These are phyloP conservation scores for Volvox africanus DNA, from an alignment of 139 green algal species.

Conservation along the genomic window DNA sequence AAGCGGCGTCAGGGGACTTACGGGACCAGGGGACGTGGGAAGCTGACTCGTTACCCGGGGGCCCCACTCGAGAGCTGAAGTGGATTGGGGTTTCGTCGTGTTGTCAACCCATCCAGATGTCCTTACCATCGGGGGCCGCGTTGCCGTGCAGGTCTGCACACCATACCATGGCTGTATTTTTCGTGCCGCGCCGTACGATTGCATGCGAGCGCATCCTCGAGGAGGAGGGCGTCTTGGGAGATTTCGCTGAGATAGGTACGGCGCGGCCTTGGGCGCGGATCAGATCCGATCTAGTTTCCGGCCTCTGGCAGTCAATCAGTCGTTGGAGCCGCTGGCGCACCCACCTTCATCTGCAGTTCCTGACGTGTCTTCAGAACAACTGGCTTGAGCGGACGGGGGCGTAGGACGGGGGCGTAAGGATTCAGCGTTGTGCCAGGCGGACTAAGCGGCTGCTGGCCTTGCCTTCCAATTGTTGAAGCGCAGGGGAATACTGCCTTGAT, in stretches of 20 bases:
- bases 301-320: too few relatives aligned
- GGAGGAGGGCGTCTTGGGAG: conserved; percentile 78
- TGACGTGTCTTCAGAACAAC: too few relatives aligned
- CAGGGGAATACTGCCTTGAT: conserved; percentile 79
- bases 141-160: background rate
- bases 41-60: background rate
- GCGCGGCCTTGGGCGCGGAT: background rate
- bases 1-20: background rate
- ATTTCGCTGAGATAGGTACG: conserved; percentile 63
- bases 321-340: too few relatives aligned
- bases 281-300: too few relatives aligned
- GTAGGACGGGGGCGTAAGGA: too few relatives aligned
- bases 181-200: conserved; percentile 79
- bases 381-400: too few relatives aligned
- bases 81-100: background rate
- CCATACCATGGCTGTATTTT: conserved; percentile 66
- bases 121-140: background rate
- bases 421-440: too few relatives aligned
- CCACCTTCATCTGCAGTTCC: too few relatives aligned
- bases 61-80: background rate
- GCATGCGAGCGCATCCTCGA: conserved; percentile 87
- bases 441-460: too few relatives aligned
- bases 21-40: too few relatives aligned
- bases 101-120: background rate
- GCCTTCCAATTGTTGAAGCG: too few relatives aligned